phyloP scores from a whole-genome alignment of 192 early-diverging fungal genomes.

The Coemansia sp. region DNA sequence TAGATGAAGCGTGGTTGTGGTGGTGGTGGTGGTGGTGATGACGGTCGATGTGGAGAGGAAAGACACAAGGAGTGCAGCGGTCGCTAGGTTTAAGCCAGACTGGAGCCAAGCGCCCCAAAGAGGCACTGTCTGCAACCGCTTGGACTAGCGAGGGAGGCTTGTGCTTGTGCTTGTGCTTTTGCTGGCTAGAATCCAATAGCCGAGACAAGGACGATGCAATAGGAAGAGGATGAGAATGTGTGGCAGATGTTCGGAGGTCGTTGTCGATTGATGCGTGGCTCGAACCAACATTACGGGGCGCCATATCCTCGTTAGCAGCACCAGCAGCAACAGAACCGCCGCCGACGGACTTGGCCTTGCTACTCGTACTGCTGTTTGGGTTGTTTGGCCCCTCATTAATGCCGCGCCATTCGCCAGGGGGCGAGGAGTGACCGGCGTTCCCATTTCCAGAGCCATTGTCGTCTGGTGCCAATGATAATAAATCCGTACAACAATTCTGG shows the following conservation, averaged over 20 bases:
- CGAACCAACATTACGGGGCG: not conserved
- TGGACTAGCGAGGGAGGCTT: constrained; percentile 43
- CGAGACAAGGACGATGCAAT: not conserved
- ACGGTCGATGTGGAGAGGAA: not conserved
- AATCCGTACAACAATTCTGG: not conserved
- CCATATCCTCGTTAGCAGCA: not conserved
- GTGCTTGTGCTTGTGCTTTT: constrained; percentile 16
- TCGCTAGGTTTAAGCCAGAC: not conserved
- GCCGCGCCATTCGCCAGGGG: not conserved
- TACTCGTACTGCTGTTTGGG: not conserved
- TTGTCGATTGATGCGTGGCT: not conserved
- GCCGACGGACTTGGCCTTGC: not conserved
- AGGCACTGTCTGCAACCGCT: constrained; percentile 16
- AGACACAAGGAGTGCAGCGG: not conserved
- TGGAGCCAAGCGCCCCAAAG: not conserved
- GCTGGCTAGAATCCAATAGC: constrained; percentile 5
- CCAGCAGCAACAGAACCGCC: too few relatives aligned
- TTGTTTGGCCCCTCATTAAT: not conserved
- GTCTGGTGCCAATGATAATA: not conserved
- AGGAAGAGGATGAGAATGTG: not conserved
- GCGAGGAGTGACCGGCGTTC: not conserved
- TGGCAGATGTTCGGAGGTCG: not conserved
- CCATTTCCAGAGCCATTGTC: not conserved
- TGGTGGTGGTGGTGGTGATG: not conserved
- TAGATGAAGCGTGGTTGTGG: not conserved